Evolutionary conservation across 225 moss, liverwort and hornwort genomes (phyloP).

Genomic region (Rhytidiadelphus loreus): DNA sequence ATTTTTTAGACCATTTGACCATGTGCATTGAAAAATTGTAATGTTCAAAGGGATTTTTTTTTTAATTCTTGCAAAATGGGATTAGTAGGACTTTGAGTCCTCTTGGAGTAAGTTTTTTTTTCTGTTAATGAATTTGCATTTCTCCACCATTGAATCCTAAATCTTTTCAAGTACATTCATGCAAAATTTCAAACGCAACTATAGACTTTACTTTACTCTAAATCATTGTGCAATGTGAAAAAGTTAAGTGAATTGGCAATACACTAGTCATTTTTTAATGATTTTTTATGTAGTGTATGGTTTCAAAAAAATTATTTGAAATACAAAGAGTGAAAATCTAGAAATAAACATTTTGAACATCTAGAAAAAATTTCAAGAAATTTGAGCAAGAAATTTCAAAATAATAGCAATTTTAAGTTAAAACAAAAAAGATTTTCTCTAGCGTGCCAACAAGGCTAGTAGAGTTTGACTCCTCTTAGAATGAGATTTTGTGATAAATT

Average conservation of each 20-base stretch:
- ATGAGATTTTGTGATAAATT: neutral
- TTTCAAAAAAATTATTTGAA: neutral
- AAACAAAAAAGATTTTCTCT: neutral
- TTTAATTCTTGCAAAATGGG: no score
- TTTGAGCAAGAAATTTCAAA: neutral
- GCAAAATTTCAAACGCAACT: neutral
- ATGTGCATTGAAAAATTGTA: no score
- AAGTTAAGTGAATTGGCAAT: neutral
- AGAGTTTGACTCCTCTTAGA: no score
- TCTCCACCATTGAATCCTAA: neutral
- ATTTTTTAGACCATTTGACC: no score
- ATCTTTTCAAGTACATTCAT: neutral
- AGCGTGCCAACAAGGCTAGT: fast-evolving
- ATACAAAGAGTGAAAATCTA: fast-evolving
- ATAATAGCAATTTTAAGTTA: neutral
- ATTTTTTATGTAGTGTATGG: neutral
- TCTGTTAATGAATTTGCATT: neutral
- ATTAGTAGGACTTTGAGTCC: no score
- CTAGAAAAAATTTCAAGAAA: neutral
- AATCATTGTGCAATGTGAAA: neutral
- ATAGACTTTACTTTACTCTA: neutral
- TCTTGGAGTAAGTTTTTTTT: no score
- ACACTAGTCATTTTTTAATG: no score
- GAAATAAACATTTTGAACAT: neutral
- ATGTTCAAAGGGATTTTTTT: no score